Conservation (phyloP, 163 green algal genomes). For the Scenedesmus sp. region DNA sequence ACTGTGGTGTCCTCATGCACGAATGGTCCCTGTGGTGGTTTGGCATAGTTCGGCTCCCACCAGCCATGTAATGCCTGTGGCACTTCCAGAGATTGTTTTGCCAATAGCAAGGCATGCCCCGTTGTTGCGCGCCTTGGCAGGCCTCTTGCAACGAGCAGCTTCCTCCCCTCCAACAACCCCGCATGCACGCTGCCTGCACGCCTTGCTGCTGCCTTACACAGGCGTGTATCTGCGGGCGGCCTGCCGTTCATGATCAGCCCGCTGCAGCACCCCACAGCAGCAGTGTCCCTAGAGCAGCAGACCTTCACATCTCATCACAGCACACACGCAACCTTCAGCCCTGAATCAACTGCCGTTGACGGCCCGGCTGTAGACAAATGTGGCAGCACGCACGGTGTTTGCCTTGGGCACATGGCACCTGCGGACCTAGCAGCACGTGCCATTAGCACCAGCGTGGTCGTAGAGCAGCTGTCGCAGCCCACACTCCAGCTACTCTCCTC, state of each 20-base stretch:
- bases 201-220: background rate
- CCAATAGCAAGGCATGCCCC: background rate
- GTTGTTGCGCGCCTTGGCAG: background rate
- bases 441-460: background rate
- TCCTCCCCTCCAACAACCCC: background rate
- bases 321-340: background rate
- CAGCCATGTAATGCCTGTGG: background rate
- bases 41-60: background rate
- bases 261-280: background rate
- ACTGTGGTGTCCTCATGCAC: background rate
- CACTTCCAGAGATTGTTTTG: background rate
- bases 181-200: background rate
- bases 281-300: background rate
- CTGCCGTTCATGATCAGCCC: background rate
- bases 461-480: background rate
- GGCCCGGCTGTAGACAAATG: background rate
- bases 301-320: background rate
- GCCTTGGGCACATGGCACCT: slow-evolving; percentile 26
- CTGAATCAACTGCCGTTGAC: background rate
- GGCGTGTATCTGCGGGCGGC: background rate
- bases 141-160: background rate
- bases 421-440: slow-evolving; percentile 19
- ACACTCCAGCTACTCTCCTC: background rate
- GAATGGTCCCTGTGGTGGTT: background rate
- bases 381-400: slow-evolving; percentile 16